Percentiles rank a stretch among this genome's conserved stretches.
phyloP scores from a whole-genome alignment of 441 rosid genomes.

The Pelargonium myrrhifolium region DNA sequence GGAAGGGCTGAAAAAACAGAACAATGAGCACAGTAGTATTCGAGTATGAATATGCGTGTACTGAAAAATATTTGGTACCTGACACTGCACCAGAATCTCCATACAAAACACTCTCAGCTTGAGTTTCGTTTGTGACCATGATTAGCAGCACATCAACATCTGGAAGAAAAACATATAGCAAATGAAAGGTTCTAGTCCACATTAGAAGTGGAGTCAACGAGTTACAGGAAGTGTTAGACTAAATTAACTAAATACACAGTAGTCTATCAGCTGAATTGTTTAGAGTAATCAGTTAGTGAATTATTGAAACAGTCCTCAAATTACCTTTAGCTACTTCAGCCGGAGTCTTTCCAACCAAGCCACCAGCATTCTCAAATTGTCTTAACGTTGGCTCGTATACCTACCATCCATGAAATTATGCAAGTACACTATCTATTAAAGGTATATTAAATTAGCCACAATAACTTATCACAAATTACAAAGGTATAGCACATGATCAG shows the following conservation, averaged over 20 bases:
- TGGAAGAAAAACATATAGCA: conserved; percentile 27
- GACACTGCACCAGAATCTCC: conserved; percentile 64
- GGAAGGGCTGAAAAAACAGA: conserved; percentile 50
- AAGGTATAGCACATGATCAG: not conserved
- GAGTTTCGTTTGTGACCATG: not conserved
- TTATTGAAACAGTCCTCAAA: conserved; percentile 7
- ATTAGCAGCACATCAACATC: conserved; percentile 28
- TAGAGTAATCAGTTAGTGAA: not conserved
- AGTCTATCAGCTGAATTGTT: not conserved
- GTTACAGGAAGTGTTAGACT: too few species aligned
- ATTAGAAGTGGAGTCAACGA: not conserved
- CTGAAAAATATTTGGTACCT: conserved; percentile 35
- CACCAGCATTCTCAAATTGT: conserved; percentile 19
- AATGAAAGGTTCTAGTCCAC: conserved; percentile 2
- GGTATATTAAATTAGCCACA: not conserved
- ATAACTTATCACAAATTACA: not conserved
- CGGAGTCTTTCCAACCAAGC: not conserved
- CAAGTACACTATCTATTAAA: conserved; percentile 1
- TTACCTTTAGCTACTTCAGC: not conserved
- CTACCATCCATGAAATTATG: conserved; percentile 38
- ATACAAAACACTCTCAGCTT: not conserved
- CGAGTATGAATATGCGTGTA: conserved; percentile 10
- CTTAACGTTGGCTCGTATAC: conserved; percentile 18
- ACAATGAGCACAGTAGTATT: conserved; percentile 18
- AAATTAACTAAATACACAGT: not conserved